Evolutionary conservation across 768 basidiomycete species (phyloP), one percentile per base, ranked within the genome.

Genomic region (Hypsizygus marmoreus): DNA sequence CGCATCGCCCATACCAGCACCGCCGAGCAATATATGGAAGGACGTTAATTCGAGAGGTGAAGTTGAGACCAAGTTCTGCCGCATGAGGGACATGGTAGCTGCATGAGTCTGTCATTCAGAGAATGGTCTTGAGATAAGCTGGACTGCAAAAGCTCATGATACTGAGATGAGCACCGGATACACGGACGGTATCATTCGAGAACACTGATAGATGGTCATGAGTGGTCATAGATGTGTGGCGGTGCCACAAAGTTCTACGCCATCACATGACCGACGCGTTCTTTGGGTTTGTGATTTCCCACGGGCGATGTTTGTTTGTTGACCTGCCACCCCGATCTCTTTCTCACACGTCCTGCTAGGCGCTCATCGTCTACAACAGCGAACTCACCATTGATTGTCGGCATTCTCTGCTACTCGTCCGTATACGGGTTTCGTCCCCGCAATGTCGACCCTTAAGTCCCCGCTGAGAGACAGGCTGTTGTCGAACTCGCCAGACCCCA

Each of bases 401-500:
- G n/a, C n/a, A n/a, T n/a, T 6, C 22, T 20, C 22, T 42, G 26
- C 30, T 45, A 42, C 40, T 49, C 49, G 43, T 44, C 28, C 23
- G 11, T 17, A 7, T 31, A 10, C 49, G 35, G 45, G 45, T 37
- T 43, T 19, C 17, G 36, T 37, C 4, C 28, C 35, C 16, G 37
- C 34, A 16, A 47, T 73, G 70, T 63, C 69, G 41, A 63, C 59
- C 43, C 64, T 59, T 40, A 77, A 73, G 44, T 72, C 80, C 30
- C 76, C 80, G 12, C 59, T 83, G 59, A 75, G 73, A 48, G 82
- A 86, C 57, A 75, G 79, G 48, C 72, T 79, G n/a, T 71, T 79
- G 54, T 79, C 78, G 44, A 83, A 82, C 53, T 74, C 82, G 39
- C 76, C 81, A 20, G 82, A 84, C 63, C 74, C 79, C 42, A 78